Base-by-base conservation (phyloP, 345 rosid genomes). In the Combretum micranthum region DNA sequence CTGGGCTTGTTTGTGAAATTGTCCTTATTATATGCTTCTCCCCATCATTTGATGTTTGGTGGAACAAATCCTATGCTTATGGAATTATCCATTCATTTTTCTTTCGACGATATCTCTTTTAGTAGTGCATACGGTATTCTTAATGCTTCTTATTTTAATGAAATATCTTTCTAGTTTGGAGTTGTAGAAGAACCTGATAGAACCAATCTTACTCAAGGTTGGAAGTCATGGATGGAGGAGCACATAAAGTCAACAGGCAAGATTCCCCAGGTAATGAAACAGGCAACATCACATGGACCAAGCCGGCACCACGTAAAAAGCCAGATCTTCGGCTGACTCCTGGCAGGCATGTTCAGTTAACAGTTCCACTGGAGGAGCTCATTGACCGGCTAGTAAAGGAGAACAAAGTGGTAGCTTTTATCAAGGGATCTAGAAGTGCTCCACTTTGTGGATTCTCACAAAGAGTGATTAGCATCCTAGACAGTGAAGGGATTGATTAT, bases 141-240 rank as follows among this genome's bases (percentile, higher is more conserved):
- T 25, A 25, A 2, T 15, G 7, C 39, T 3, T 43, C 19, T 42
- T 64, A 20, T 26, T 52, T 20, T 52, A 44, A 42, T 37, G 43
- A 57, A 47, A 16, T 47, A 51, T 44, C 20, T 55, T 68, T 44
- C 42, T 69, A 86, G 98, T 80, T 83, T 61, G 87, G 83, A 15
- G 71, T 86, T 20, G 92, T 91, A 59, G 86, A 70, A 45, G 87
- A 86, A 56, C 82, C 90, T 4, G 95, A 88, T 50, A 84, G 86
- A 69, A 54, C 75, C 2, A 62, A 80, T 57, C 69, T 92, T 45
- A 92, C 93, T 7, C 77, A 83, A 76, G 86, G 90, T 6, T 88
- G 98, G 98, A 92, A 92, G 64, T 86, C 95, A 57, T 90, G 97
- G 97, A 90, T 90, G 78, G 96, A 90, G 77, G 96, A 90, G 65